These are phyloP conservation scores for Aspergillus sp. DNA, from an alignment of 2,329 filamentous ascomycete species.

Conservation along the genomic window DNA sequence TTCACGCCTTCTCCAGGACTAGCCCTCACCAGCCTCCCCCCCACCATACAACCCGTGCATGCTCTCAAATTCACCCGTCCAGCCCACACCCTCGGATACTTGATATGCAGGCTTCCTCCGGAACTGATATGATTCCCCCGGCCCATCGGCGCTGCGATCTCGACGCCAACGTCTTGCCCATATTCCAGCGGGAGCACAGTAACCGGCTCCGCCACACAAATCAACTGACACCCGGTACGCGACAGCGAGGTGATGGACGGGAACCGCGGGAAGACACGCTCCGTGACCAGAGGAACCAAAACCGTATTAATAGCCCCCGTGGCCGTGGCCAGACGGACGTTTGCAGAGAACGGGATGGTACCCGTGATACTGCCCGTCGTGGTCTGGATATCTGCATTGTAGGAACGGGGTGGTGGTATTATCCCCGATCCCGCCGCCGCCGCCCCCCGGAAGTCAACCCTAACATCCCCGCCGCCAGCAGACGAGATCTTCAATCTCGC, in stretches of 20 bases:
- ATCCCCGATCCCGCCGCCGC: conserved; percentile 2
- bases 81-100: conserved; percentile 24
- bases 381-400: conserved; percentile 22
- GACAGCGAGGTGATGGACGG: conserved; percentile 12
- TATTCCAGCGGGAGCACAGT: not conserved
- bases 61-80: conserved; percentile 16
- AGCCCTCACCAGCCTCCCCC: conserved; percentile 13
- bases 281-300: conserved; percentile 35
- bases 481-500: conserved; percentile 20
- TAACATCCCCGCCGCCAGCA: conserved; percentile 15
- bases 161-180: not conserved
- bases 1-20: conserved; percentile 4
- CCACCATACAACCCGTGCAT: conserved; percentile 10
- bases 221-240: conserved; percentile 8
- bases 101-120: conserved; percentile 15
- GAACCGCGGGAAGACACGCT: not conserved
- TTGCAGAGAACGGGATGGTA: conserved; percentile 43
- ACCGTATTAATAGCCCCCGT: conserved; percentile 44
- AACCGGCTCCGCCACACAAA: conserved; percentile 13
- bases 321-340: conserved; percentile 38
- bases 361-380: conserved; percentile 21
- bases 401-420: conserved; percentile 12
- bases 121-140: not conserved
- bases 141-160: conserved; percentile 3
- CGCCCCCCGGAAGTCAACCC: conserved; percentile 13